Evolutionary conservation across 2,329 filamentous ascomycete genomes (phyloP), one percentile per base, ranked within the genome.

Genomic region (Venturia oleaginea): DNA sequence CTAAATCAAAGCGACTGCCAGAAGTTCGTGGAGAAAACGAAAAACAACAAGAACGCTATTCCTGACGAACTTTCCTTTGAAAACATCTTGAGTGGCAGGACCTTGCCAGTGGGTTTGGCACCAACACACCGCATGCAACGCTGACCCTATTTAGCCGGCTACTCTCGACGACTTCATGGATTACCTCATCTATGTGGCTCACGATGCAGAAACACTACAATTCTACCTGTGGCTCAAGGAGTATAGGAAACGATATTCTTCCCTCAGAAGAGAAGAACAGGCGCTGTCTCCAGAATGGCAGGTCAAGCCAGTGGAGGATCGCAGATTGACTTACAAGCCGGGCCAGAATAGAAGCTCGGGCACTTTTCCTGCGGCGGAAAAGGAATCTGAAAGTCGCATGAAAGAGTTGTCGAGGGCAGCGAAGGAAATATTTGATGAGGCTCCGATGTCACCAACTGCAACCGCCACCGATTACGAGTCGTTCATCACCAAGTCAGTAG

Each of bases 241-340:
- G 27, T 68, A 68, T 42, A 66, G 32, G 27, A 64, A 66, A 51
- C 63, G 68, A 22, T 71, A 66, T 27, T 67, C 65, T 37, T 67
- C 67, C 42, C 17, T 62, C 7, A 67, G 68, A 42, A 67, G 67
- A 42, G 43, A 64, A 24, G 64, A 69, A 22, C 75, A 75, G 64
- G 74, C 71, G 43, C 71, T 76, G 8, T 77, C 65, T 10, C 64
- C 65, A 27, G 55, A 64, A 42, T 66, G 66, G 66, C 19, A 46
- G 40, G 7, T 30, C 8, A 40, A n/a, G 8, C 38, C 32, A 15
- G 48, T 38, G 48, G 62, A 64, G 17, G 48, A 64, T 19, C 43
- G 54, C 22, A 59, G 19, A 27, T 11, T 40, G 5, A 27, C 42
- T 22, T 13, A 15, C 27, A 64, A 51, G 42, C 22, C 27, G 13